These are phyloP conservation scores for Geosiphon pyriformis DNA, from an alignment of 192 early-diverging fungal genomes.

Conservation along the genomic window DNA sequence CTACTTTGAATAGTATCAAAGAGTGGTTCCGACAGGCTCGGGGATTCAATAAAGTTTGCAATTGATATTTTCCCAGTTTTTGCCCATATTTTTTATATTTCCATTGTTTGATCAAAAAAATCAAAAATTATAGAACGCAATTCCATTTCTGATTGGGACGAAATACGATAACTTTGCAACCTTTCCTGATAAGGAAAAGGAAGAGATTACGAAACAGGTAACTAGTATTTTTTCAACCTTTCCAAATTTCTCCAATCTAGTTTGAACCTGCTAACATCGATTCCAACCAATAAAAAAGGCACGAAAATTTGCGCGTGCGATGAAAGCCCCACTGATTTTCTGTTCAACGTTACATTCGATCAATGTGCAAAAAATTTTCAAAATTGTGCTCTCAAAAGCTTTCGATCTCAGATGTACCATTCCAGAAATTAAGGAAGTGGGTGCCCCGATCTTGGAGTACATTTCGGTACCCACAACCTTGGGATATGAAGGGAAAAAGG, in stretches of 20 bases:
- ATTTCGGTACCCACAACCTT: too few species aligned
- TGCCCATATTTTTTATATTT: neutral
- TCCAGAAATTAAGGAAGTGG: slow-evolving; percentile 84
- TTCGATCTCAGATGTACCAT: slow-evolving; percentile 93
- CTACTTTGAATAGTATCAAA: slow-evolving; percentile 87
- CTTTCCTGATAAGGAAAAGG: slow-evolving; percentile 81
- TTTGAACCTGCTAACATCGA: neutral
- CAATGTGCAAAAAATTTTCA: slow-evolving; percentile 97
- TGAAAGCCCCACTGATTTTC: slow-evolving; percentile 92
- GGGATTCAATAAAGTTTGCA: slow-evolving; percentile 83
- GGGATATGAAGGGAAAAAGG: too few species aligned
- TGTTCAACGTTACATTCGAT: slow-evolving; percentile 91
- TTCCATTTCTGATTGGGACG: slow-evolving; percentile 92
- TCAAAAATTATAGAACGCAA: slow-evolving; percentile 59
- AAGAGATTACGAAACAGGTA: slow-evolving; percentile 89
- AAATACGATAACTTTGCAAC: slow-evolving; percentile 93
- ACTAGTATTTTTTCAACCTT: too few species aligned
- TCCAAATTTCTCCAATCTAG: too few species aligned
- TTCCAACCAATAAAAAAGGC: slow-evolving; percentile 43
- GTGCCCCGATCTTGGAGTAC: slow-evolving; percentile 90
- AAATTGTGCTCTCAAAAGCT: slow-evolving; percentile 88
- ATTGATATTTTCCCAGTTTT: neutral
- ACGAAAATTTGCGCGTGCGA: slow-evolving; percentile 83
- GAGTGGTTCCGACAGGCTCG: slow-evolving; percentile 96
- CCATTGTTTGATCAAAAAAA: neutral